These are phyloP conservation scores for Posidonia oceanica DNA, from an alignment of 116 monocot genomes.

Conservation along the genomic window DNA sequence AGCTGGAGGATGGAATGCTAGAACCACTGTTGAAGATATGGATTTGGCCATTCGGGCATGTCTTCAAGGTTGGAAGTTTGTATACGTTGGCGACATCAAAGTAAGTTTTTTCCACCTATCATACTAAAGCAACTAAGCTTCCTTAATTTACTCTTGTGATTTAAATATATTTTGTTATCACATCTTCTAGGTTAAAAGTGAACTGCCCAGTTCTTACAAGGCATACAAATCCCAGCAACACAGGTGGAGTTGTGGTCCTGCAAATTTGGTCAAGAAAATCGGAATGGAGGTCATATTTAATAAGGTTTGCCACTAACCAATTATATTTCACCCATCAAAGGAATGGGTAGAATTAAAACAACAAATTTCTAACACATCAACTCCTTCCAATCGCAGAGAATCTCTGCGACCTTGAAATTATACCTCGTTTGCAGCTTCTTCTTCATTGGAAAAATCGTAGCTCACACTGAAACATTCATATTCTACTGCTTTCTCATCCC, in stretches of 20 bases:
- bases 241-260: slow-evolving; percentile 74
- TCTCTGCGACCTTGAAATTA: slow-evolving; percentile 5
- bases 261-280: slow-evolving; percentile 72
- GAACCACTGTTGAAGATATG: slow-evolving; percentile 39
- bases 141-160: too few relatives aligned
- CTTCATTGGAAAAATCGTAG: slow-evolving; percentile 13
- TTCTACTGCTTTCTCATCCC: slow-evolving; percentile 21
- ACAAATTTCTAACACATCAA: too few relatives aligned
- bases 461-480: slow-evolving; percentile 13
- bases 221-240: slow-evolving; percentile 70
- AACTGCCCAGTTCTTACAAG: slow-evolving; percentile 66
- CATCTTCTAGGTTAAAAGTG: slow-evolving; percentile 48
- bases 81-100: slow-evolving; percentile 28
- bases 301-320: slow-evolving; percentile 17
- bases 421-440: slow-evolving; percentile 23
- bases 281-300: slow-evolving; percentile 29
- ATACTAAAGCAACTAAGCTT: too few relatives aligned
- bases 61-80: slow-evolving; percentile 37
- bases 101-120: background rate
- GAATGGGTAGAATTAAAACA: too few relatives aligned
- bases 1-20: slow-evolving; percentile 54
- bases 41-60: slow-evolving; percentile 46
- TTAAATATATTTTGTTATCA: background rate
- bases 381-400: slow-evolving; percentile 3
- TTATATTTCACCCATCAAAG: too few relatives aligned